Evolutionary conservation across 352 stramenopile species (phyloP).

Genomic region (Phytophthora meadii): DNA sequence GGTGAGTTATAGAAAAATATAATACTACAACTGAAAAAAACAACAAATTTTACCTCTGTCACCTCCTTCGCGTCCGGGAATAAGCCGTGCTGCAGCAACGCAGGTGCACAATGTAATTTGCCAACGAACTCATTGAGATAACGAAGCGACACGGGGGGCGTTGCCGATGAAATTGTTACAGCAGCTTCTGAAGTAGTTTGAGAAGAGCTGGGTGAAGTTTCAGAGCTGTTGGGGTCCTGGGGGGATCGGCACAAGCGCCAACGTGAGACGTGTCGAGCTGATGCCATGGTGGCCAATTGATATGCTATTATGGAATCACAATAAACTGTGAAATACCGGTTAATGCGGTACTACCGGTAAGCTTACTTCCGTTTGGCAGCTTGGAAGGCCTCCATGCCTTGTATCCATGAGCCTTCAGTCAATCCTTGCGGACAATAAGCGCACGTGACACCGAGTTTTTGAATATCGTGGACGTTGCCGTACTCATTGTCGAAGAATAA

Average conservation of each 20-base stretch:
- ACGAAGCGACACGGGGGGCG: conserved; percentile 60
- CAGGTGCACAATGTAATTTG: conserved; percentile 75
- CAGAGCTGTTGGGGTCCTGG: neutral
- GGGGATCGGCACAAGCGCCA: conserved; percentile 32
- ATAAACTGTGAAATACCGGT: too few species aligned
- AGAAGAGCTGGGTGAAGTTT: conserved; percentile 15
- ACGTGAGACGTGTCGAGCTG: conserved; percentile 40
- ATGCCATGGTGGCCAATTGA: conserved; percentile 19
- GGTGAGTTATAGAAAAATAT: neutral
- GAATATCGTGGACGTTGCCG: conserved; percentile 80
- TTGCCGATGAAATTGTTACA: conserved; percentile 11
- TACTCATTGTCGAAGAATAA: conserved; percentile 97
- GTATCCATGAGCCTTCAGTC: conserved; percentile 64
- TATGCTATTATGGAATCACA: neutral
- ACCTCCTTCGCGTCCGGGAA: conserved; percentile 88
- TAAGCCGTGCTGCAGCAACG: conserved; percentile 72
- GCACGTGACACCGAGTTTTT: conserved; percentile 74
- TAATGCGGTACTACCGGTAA: too few species aligned
- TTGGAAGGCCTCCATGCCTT: conserved; percentile 80
- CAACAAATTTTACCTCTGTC: conserved; percentile 61
- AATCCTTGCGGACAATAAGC: conserved; percentile 83
- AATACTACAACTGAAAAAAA: neutral
- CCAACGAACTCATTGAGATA: conserved; percentile 89
- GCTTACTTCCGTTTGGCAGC: conserved; percentile 42
- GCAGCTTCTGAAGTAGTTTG: neutral